Conservation (phyloP, 306 rosid species). For the Betula pendula region DNA sequence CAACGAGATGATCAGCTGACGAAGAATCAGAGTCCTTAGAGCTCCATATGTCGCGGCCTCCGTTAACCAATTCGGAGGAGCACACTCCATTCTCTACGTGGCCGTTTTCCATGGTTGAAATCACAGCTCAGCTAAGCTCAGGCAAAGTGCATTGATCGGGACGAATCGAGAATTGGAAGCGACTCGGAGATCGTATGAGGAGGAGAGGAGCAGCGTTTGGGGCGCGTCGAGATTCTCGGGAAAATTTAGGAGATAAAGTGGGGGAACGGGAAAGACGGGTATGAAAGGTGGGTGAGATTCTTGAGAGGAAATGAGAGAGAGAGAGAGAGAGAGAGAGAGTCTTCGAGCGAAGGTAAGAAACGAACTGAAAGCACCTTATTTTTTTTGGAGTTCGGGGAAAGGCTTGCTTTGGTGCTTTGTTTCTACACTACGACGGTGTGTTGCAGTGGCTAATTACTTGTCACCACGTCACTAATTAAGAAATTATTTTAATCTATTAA, state of each 20-base stretch:
- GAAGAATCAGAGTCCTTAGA: constrained; percentile 63
- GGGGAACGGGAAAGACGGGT: not conserved
- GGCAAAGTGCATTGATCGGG: not conserved
- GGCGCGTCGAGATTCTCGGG: constrained; percentile 17
- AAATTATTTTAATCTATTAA: no score
- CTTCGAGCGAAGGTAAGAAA: not conserved
- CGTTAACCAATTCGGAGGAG: constrained; percentile 57
- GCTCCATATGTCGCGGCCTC: constrained; percentile 82
- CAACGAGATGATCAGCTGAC: constrained; percentile 84
- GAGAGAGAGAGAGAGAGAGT: not conserved
- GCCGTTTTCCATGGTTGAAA: constrained; percentile 51
- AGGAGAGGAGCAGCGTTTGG: not conserved
- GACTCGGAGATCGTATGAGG: constrained; percentile 10
- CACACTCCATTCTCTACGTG: constrained; percentile 48
- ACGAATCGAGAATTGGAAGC: constrained; percentile 9
- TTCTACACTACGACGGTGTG: not conserved
- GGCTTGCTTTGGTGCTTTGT: not conserved
- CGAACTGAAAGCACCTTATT: not conserved
- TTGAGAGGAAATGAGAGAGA: not conserved
- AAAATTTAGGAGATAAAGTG: constrained; percentile 27
- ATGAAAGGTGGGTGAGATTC: not conserved
- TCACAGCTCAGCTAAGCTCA: not conserved
- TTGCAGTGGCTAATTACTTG: not conserved
- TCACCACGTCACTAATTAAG: not conserved
- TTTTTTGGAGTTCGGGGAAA: not conserved